Evolutionary conservation across 148 eudicot genomes (phyloP).

Genomic region (Camellia granthamiana): DNA sequence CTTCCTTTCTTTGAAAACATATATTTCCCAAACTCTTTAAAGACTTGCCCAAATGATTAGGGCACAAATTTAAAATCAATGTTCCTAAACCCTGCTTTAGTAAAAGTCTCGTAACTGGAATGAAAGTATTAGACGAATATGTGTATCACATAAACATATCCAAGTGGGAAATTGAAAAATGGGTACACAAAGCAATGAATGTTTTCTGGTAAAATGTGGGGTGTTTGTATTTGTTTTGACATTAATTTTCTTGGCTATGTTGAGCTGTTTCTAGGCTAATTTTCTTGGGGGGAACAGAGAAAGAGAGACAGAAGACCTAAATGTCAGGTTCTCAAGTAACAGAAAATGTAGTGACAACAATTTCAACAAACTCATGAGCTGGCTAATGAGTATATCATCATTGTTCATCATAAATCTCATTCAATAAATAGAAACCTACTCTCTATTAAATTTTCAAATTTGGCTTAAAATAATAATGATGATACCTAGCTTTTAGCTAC

Average conservation of each 20-base stretch:
- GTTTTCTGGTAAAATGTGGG: background rate
- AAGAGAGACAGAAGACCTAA: background rate
- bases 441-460: background rate
- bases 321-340: background rate
- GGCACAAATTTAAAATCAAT: too few species aligned
- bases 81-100: too few species aligned
- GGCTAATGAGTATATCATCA: background rate
- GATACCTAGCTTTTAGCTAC: too few species aligned
- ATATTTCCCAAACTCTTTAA: background rate
- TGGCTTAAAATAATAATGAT: too few species aligned
- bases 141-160: too few species aligned
- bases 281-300: background rate
- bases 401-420: background rate
- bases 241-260: background rate
- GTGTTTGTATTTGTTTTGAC: background rate
- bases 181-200: background rate
- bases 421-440: background rate
- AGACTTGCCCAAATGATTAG: background rate
- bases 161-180: background rate
- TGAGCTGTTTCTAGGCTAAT: background rate
- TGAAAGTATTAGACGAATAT: too few species aligned
- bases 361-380: slow-evolving; percentile 6
- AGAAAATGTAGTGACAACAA: background rate
- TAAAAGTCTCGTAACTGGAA: too few species aligned
- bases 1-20: background rate